Conservation (phyloP, 2,329 filamentous ascomycete genomes). For the Xylaria sp. region DNA sequence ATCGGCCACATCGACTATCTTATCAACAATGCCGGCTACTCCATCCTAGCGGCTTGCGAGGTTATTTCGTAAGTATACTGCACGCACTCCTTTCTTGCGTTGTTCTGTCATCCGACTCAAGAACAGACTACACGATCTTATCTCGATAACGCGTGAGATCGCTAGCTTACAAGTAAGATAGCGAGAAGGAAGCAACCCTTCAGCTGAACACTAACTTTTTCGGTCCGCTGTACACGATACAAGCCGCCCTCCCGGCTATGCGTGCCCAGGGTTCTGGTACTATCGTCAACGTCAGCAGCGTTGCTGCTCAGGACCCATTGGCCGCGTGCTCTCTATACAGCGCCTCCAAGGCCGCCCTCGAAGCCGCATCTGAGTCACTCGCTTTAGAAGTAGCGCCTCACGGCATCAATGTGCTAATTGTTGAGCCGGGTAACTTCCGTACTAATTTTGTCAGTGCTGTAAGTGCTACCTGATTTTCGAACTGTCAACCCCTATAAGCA, state of each 20-base stretch:
- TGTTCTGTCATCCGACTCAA: no score
- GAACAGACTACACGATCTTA: not conserved
- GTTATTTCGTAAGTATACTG: constrained; percentile 36
- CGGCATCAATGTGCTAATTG: constrained; percentile 52
- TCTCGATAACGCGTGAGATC: no score
- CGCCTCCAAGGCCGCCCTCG: constrained; percentile 53
- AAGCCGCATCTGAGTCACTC: constrained; percentile 53
- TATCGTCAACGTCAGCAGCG: constrained; percentile 45
- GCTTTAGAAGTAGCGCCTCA: constrained; percentile 50
- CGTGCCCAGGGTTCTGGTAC: constrained; percentile 40
- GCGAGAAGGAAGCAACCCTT: constrained; percentile 40
- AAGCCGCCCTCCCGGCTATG: constrained; percentile 44
- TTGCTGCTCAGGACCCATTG: constrained; percentile 39
- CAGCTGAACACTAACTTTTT: constrained; percentile 46
- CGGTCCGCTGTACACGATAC: constrained; percentile 43
- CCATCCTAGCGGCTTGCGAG: constrained; percentile 39
- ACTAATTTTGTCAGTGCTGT: constrained; percentile 51
- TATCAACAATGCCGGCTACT: constrained; percentile 46
- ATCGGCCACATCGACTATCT: constrained; percentile 44
- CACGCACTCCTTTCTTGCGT: not conserved
- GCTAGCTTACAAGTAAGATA: constrained; percentile 11
- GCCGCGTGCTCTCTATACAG: constrained; percentile 36
- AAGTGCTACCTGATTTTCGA: not conserved
- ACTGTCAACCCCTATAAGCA: not conserved
- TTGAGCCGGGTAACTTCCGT: constrained; percentile 55